Conservation (phyloP, 1,284 basidiomycete species). For the Sanghuangporus baumii region DNA sequence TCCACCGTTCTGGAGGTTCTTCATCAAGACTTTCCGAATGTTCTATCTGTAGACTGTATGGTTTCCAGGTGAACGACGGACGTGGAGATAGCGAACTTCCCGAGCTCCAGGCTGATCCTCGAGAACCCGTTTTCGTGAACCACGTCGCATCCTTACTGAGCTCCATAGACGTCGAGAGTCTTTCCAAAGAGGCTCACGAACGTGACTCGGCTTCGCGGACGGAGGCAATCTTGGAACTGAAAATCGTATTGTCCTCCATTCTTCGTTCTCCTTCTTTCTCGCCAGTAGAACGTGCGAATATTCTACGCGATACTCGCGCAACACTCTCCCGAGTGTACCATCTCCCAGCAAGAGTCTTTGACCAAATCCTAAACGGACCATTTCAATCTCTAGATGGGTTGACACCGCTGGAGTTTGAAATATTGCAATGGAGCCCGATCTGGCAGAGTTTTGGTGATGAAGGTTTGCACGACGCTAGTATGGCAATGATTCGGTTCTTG, state of each 20-base stretch:
- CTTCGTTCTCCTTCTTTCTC: conserved; percentile 1
- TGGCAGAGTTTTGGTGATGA: neutral
- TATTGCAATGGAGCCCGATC: conserved; percentile 1
- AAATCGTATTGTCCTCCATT: neutral
- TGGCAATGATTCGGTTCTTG: neutral
- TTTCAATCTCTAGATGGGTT: neutral
- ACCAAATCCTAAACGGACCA: neutral
- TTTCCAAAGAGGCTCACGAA: neutral
- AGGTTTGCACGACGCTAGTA: neutral
- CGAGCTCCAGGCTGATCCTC: neutral
- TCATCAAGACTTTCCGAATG: neutral
- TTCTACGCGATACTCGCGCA: neutral
- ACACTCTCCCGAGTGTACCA: neutral
- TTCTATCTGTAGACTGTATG: neutral
- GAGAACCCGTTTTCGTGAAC: neutral
- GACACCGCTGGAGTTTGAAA: conserved; percentile 5
- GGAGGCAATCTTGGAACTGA: neutral
- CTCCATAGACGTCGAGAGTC: neutral
- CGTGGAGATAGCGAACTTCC: neutral
- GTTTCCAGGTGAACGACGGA: neutral
- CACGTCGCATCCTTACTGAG: neutral
- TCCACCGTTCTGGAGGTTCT: neutral
- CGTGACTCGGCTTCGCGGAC: neutral
- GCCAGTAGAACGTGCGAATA: neutral
- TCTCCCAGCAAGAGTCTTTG: neutral